Percentiles rank a stretch among this genome's conserved stretches.
phyloP scores from a whole-genome alignment of 2,329 filamentous ascomycete species.

The Aspergillus novoparasiticus region DNA sequence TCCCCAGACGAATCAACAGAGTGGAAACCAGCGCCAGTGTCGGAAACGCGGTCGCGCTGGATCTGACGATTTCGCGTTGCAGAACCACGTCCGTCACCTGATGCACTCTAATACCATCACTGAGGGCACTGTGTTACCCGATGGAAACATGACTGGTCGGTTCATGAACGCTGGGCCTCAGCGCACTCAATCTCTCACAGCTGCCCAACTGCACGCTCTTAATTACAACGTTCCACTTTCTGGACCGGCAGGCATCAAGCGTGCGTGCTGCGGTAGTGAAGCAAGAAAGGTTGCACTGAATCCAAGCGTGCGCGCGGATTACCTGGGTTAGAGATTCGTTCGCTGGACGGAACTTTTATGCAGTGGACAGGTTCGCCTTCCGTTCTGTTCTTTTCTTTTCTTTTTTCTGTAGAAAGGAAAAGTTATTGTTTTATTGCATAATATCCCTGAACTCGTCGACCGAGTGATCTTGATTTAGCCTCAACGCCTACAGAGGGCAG shows the following conservation, averaged over 20 bases:
- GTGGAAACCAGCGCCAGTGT: slow-evolving; percentile 26
- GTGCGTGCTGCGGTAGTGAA: slow-evolving; percentile 45
- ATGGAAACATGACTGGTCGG: slow-evolving; percentile 34
- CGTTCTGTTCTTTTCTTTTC: slow-evolving; percentile 26
- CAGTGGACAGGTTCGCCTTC: slow-evolving; percentile 4
- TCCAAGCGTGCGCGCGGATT: slow-evolving; percentile 36
- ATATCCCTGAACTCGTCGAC: slow-evolving; percentile 22
- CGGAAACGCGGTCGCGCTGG: slow-evolving; percentile 45
- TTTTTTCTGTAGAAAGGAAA: slow-evolving; percentile 27
- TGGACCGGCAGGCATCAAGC: slow-evolving; percentile 42
- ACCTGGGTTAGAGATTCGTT: slow-evolving; percentile 24
- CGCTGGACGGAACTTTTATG: not conserved
- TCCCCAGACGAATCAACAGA: slow-evolving; percentile 11
- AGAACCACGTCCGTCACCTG: slow-evolving; percentile 43
- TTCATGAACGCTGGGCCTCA: slow-evolving; percentile 32
- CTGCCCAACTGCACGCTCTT: slow-evolving; percentile 23
- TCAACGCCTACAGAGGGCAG: slow-evolving; percentile 17
- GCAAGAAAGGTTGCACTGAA: slow-evolving; percentile 39
- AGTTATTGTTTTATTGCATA: slow-evolving; percentile 23
- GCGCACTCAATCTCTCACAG: slow-evolving; percentile 16
- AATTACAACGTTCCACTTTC: slow-evolving; percentile 31
- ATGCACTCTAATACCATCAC: slow-evolving; percentile 31
- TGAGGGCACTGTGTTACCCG: slow-evolving; percentile 33
- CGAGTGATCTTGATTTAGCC: slow-evolving; percentile 22
- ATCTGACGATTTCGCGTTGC: slow-evolving; percentile 41